phyloP scores from a whole-genome alignment of 2,329 filamentous ascomycete genomes.

The Ascochyta clinopodiicola region DNA sequence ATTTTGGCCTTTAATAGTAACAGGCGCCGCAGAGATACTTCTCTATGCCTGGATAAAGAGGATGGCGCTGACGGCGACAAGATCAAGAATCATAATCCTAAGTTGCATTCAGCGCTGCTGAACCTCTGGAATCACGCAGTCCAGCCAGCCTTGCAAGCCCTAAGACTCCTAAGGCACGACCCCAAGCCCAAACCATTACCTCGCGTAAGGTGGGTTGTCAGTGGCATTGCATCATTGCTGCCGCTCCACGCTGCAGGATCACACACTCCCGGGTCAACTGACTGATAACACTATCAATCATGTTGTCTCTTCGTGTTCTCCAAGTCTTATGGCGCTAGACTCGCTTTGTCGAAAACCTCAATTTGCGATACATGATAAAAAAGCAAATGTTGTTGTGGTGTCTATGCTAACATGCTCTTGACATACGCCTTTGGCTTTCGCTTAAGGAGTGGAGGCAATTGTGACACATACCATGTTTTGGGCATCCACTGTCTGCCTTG shows the following conservation, averaged over 20 bases:
- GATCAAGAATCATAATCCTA: constrained; percentile 6
- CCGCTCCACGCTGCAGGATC: constrained; percentile 10
- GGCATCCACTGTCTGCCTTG: constrained; percentile 7
- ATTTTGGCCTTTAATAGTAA: constrained; percentile 12
- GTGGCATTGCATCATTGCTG: constrained; percentile 13
- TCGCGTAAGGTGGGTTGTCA: constrained; percentile 11
- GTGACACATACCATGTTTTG: constrained; percentile 6
- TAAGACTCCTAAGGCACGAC: constrained; percentile 10
- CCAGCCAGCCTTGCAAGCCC: constrained; percentile 9
- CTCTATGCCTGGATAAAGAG: constrained; percentile 9
- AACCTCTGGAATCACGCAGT: constrained; percentile 10
- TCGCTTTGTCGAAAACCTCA: constrained; percentile 5
- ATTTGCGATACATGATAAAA: constrained; percentile 6
- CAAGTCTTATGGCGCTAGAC: constrained; percentile 11
- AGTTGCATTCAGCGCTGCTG: constrained; percentile 11
- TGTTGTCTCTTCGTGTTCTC: constrained; percentile 10
- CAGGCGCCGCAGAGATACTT: constrained; percentile 8
- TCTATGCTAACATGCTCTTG: constrained; percentile 1
- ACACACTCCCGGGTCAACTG: constrained; percentile 2
- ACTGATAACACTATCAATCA: constrained; percentile 10
- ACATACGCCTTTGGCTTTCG: constrained; percentile 6
- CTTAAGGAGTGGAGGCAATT: constrained; percentile 8
- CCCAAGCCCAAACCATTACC: constrained; percentile 8
- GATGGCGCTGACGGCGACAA: constrained; percentile 6
- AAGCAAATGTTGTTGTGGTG: constrained; percentile 7